These are phyloP conservation scores for Bremia lactucae DNA, from an alignment of 352 stramenopile genomes.

Conservation along the genomic window DNA sequence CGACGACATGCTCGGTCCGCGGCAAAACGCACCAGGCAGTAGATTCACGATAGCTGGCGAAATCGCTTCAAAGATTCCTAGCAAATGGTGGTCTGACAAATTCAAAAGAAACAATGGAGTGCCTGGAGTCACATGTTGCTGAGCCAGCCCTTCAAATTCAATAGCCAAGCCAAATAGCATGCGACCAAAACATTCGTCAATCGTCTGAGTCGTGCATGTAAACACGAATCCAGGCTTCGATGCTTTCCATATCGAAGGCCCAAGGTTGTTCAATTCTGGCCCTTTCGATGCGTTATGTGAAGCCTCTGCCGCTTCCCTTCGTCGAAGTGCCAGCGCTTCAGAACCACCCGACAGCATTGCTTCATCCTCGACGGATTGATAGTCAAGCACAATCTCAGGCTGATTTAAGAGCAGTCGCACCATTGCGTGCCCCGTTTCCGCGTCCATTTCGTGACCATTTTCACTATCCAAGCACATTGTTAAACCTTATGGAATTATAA, in stretches of 20 bases:
- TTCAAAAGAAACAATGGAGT: conserved; percentile 83
- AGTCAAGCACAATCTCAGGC: conserved; percentile 70
- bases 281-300: conserved; percentile 25
- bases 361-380: conserved; percentile 80
- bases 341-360: conserved; percentile 54
- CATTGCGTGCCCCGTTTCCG: conserved; percentile 54
- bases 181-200: conserved; percentile 81
- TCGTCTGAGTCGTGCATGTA: conserved; percentile 63
- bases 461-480: conserved; percentile 18
- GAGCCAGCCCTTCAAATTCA: conserved; percentile 58
- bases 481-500: background rate
- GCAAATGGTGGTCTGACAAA: conserved; percentile 69
- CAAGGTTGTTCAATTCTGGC: conserved; percentile 20
- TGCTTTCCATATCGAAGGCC: conserved; percentile 28
- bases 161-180: conserved; percentile 72
- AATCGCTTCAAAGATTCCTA: conserved; percentile 80
- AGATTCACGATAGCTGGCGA: conserved; percentile 65
- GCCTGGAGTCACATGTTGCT: conserved; percentile 54
- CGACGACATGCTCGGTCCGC: conserved; percentile 39
- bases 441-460: conserved; percentile 59
- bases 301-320: conserved; percentile 66
- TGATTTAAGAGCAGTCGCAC: conserved; percentile 77
- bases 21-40: conserved; percentile 65
- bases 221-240: conserved; percentile 71
- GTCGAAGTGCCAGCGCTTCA: conserved; percentile 56